phyloP scores from a whole-genome alignment of 2,329 filamentous ascomycete species.

The Nothophoma quercina region DNA sequence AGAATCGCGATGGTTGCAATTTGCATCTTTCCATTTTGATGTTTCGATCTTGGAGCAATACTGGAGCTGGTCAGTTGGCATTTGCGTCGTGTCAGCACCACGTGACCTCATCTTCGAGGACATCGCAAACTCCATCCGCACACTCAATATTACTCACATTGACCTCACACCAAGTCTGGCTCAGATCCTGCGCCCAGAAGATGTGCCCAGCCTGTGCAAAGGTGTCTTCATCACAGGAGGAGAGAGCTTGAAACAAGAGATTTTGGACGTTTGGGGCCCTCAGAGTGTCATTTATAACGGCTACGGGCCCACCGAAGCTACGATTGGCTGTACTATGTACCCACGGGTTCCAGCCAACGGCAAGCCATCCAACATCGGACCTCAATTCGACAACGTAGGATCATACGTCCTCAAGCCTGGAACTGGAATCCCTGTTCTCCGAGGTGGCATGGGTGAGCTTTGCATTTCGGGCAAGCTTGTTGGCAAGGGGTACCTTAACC shows the following conservation, averaged over 20 bases:
- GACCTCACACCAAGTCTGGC: conserved; percentile 91
- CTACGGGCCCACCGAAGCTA: conserved; percentile 88
- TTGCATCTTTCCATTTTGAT: conserved; percentile 94
- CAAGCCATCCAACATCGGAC: conserved; percentile 86
- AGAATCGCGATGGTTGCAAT: conserved; percentile 84
- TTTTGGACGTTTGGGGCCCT: conserved; percentile 84
- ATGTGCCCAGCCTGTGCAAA: conserved; percentile 78
- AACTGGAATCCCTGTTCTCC: conserved; percentile 74
- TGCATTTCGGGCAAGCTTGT: conserved; percentile 88
- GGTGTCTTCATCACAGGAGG: conserved; percentile 95
- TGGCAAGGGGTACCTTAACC: conserved; percentile 86
- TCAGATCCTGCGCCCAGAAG: conserved; percentile 76
- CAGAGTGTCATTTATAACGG: conserved; percentile 87
- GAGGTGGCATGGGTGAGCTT: conserved; percentile 84
- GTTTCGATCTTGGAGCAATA: conserved; percentile 93
- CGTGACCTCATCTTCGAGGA: conserved; percentile 88
- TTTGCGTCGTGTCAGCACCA: conserved; percentile 81
- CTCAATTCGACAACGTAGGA: conserved; percentile 86
- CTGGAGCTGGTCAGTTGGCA: conserved; percentile 93
- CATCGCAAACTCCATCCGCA: conserved; percentile 74
- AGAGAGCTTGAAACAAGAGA: conserved; percentile 87
- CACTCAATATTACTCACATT: conserved; percentile 83
- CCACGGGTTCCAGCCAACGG: conserved; percentile 79
- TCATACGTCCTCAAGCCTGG: conserved; percentile 77
- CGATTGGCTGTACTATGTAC: conserved; percentile 91